Percentiles rank a stretch among this genome's conserved stretches.
These are phyloP conservation scores for Penicillium polonicum DNA, from an alignment of 2,329 filamentous ascomycete species.

Conservation along the genomic window DNA sequence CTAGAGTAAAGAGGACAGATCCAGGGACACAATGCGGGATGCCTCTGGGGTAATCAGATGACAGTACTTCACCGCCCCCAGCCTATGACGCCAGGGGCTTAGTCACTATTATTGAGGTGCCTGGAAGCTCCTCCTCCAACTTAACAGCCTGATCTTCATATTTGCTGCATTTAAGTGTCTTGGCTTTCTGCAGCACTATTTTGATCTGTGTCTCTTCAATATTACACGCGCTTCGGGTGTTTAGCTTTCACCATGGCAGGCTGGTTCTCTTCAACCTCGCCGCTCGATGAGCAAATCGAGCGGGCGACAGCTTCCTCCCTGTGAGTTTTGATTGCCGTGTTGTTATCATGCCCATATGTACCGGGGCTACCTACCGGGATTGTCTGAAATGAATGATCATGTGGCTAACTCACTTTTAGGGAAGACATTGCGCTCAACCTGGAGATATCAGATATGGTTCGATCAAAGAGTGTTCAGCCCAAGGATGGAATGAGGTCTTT, in stretches of 20 bases:
- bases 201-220: not conserved
- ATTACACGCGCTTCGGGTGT: slow-evolving; percentile 2
- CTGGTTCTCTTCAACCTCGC: slow-evolving; percentile 92
- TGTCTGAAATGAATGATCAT: not conserved
- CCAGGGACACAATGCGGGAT: slow-evolving; percentile 21
- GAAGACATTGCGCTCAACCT: slow-evolving; percentile 97
- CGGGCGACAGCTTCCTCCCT: slow-evolving; percentile 91
- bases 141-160: slow-evolving; percentile 14
- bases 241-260: slow-evolving; percentile 72
- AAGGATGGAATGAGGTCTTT: slow-evolving; percentile 97
- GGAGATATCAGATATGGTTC: slow-evolving; percentile 95
- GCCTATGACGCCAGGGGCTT: slow-evolving; percentile 38
- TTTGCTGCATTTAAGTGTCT: slow-evolving; percentile 6
- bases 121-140: slow-evolving; percentile 20
- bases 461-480: slow-evolving; percentile 94
- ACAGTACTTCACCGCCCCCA: slow-evolving; percentile 34
- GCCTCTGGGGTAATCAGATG: slow-evolving; percentile 24
- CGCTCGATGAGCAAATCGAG: slow-evolving; percentile 95
- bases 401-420: slow-evolving; percentile 47
- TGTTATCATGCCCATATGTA: slow-evolving; percentile 8
- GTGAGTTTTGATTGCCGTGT: slow-evolving; percentile 52
- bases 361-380: not conserved
- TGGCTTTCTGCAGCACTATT: slow-evolving; percentile 37
- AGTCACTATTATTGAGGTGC: slow-evolving; percentile 24
- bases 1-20: slow-evolving; percentile 13